Evolutionary conservation across 352 stramenopile genomes (phyloP).

Genomic region (Pilasporangium apinafurcum): DNA sequence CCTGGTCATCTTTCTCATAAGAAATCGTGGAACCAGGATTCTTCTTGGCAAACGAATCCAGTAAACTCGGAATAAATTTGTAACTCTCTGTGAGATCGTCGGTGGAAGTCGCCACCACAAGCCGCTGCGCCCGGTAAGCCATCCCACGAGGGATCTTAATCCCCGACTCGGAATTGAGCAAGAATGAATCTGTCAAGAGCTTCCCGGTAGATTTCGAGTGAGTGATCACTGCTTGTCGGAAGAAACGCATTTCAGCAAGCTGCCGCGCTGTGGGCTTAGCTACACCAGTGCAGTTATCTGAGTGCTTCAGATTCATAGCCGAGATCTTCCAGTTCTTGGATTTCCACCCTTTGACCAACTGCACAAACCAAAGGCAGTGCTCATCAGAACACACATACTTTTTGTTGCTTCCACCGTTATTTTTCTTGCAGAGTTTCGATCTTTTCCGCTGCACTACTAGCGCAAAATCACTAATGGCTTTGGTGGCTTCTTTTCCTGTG

Average conservation of each 20-base stretch:
- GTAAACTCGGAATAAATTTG: conserved; percentile 71
- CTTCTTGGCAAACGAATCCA: conserved; percentile 65
- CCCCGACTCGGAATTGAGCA: conserved; percentile 53
- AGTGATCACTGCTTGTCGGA: conserved; percentile 65
- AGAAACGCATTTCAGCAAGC: conserved; percentile 74
- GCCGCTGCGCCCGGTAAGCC: conserved; percentile 55
- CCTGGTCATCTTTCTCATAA: conserved; percentile 54
- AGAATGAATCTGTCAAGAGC: conserved; percentile 73
- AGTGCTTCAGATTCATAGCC: conserved; percentile 81
- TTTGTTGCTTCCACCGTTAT: conserved; percentile 80
- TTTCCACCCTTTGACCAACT: conserved; percentile 75
- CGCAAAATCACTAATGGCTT: conserved; percentile 70
- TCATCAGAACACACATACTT: conserved; percentile 82
- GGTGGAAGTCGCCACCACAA: conserved; percentile 62
- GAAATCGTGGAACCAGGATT: conserved; percentile 56
- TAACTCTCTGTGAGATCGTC: conserved; percentile 79
- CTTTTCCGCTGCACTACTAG: conserved; percentile 77
- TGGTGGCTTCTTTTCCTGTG: conserved; percentile 70
- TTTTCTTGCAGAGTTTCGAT: conserved; percentile 73
- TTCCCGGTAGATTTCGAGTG: conserved; percentile 76
- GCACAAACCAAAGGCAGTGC: conserved; percentile 70
- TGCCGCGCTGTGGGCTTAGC: conserved; percentile 69
- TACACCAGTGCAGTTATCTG: conserved; percentile 48
- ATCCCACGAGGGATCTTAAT: conserved; percentile 68
- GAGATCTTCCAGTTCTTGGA: conserved; percentile 89